A percentile compares a stretch with the other conserved stretches of the same genome.
phyloP scores from a whole-genome alignment of 352 stramenopile species.

The Pythium grandisporangium region DNA sequence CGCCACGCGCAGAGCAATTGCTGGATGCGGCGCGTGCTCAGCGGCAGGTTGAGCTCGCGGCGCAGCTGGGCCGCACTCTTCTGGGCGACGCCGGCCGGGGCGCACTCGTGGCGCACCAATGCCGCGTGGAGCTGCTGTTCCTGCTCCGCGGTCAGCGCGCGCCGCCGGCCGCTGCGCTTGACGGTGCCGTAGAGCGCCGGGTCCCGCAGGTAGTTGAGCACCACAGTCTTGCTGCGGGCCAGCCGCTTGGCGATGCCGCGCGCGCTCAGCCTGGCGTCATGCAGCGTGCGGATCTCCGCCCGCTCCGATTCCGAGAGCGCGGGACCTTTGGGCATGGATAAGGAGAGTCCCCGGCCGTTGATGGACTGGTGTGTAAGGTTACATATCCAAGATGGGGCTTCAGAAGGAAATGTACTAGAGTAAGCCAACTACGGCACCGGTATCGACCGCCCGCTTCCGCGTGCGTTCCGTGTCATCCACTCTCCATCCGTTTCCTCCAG shows the following conservation, averaged over 20 bases:
- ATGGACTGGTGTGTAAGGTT: too few species aligned
- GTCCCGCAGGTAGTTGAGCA: slow-evolving; percentile 45
- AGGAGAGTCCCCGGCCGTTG: too few species aligned
- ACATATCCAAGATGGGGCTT: too few species aligned
- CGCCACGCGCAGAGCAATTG: slow-evolving; percentile 46
- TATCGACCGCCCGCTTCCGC: too few species aligned
- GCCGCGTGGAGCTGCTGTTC: slow-evolving; percentile 28
- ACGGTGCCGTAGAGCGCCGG: slow-evolving; percentile 30
- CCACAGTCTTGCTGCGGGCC: slow-evolving; percentile 41
- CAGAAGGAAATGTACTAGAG: too few species aligned
- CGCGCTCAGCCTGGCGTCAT: slow-evolving; percentile 23
- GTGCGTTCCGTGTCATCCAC: too few species aligned
- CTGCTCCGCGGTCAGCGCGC: slow-evolving; percentile 29
- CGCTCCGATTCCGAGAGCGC: slow-evolving; percentile 24
- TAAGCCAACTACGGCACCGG: too few species aligned
- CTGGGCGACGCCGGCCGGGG: slow-evolving; percentile 5
- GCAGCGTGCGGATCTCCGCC: slow-evolving; percentile 33
- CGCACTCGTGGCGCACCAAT: slow-evolving; percentile 11
- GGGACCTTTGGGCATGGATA: slow-evolving; percentile 42
- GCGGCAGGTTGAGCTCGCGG: slow-evolving; percentile 31
- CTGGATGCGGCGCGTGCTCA: slow-evolving; percentile 47
- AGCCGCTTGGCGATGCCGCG: slow-evolving; percentile 43
- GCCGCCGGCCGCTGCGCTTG: slow-evolving; percentile 45
- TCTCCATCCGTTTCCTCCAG: too few species aligned
- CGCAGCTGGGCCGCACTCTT: slow-evolving; percentile 39